phyloP scores from a whole-genome alignment of 1,284 basidiomycete species.

The Rhodotorula mucilaginosa region DNA sequence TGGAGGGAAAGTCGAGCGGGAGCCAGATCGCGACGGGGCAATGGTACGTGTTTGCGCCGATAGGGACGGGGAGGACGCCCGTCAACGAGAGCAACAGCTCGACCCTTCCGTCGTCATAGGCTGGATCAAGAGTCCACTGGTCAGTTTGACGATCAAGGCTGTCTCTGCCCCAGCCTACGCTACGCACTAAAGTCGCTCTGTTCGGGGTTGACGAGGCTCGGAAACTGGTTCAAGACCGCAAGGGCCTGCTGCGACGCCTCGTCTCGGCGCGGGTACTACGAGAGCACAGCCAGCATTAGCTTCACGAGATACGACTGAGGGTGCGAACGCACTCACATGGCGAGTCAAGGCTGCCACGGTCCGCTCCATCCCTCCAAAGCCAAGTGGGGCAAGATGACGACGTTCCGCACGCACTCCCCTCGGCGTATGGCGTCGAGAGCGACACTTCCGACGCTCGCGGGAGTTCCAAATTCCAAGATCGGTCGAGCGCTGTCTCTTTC shows the following conservation, averaged over 20 bases:
- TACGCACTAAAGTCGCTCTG: slow-evolving; percentile 35
- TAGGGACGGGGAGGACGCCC: slow-evolving; percentile 85
- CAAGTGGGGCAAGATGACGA: slow-evolving; percentile 7
- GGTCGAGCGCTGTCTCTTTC: too few species aligned
- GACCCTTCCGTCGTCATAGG: slow-evolving; percentile 79
- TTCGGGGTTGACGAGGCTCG: slow-evolving; percentile 27
- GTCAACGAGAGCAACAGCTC: slow-evolving; percentile 85
- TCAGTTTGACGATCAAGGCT: too few species aligned
- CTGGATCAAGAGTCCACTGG: neutral
- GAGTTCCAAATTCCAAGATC: too few species aligned
- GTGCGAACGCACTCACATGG: neutral
- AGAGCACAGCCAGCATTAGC: neutral
- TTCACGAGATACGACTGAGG: neutral
- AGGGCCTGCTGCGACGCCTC: slow-evolving; percentile 22
- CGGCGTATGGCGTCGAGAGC: neutral
- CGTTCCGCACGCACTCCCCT: neutral
- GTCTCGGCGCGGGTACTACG: slow-evolving; percentile 34
- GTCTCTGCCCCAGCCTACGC: rapidly evolving
- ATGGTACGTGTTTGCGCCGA: slow-evolving; percentile 71
- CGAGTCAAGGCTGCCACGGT: slow-evolving; percentile 6
- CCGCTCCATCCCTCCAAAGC: neutral
- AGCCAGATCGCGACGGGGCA: slow-evolving; percentile 92
- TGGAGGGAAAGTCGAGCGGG: slow-evolving; percentile 72
- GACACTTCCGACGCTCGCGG: neutral
- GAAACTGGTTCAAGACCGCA: slow-evolving; percentile 19